phyloP scores from a whole-genome alignment of 305 asterid genomes.

The Fraxinus ornus region DNA sequence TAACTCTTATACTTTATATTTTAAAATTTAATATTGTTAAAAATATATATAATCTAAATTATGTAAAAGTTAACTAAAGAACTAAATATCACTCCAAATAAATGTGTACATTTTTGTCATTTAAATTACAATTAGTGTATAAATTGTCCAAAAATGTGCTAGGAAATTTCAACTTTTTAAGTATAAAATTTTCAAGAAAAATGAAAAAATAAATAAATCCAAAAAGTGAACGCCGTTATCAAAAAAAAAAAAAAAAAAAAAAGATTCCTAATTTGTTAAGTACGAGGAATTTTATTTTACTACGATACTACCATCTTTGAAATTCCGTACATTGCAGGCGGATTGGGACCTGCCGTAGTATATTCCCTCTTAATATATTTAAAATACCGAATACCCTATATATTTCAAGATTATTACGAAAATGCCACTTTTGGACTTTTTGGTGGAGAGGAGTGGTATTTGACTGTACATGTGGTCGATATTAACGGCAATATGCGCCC shows the following conservation, averaged over 20 bases:
- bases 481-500: constrained; percentile 1
- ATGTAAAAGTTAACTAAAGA: too few species aligned
- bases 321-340: constrained; percentile 29
- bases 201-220: too few species aligned
- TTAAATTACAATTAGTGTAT: too few species aligned
- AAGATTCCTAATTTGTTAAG: neutral
- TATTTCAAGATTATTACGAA: constrained; percentile 1
- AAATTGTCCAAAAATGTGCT: too few species aligned
- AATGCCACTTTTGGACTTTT: constrained; percentile 1
- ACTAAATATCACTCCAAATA: too few species aligned
- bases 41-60: too few species aligned
- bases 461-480: constrained; percentile 17
- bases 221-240: constrained; percentile 10
- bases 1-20: too few species aligned
- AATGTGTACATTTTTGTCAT: too few species aligned
- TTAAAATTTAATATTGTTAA: too few species aligned
- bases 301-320: neutral
- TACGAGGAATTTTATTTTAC: neutral
- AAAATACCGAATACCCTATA: neutral
- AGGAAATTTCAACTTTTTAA: neutral
- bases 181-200: too few species aligned
- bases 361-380: neutral
- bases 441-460: too few species aligned
- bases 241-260: neutral
- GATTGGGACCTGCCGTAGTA: neutral